Conservation (phyloP, 768 basidiomycete genomes). For the Rossbeevera mucosa region DNA sequence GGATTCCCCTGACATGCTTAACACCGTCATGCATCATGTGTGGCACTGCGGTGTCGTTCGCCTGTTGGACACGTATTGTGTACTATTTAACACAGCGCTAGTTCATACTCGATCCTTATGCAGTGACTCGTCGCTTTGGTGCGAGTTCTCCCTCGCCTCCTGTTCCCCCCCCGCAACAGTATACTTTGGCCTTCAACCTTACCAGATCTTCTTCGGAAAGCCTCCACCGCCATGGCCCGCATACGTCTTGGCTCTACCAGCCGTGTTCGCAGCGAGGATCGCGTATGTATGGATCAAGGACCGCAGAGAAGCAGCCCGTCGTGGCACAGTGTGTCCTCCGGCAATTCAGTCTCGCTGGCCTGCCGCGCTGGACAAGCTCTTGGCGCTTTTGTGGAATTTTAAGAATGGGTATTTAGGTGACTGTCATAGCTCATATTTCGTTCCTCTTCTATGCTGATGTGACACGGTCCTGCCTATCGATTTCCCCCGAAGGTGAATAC, state of each 20-base stretch:
- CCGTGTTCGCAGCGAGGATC: slow-evolving; percentile 14
- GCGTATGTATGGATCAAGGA: slow-evolving; percentile 45
- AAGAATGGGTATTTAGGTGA: slow-evolving; percentile 46
- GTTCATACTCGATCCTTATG: no score
- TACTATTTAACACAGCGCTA: no score
- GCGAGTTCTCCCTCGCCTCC: slow-evolving; percentile 26
- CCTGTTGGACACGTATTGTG: no score
- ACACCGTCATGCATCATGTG: no score
- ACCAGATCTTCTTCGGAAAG: background rate
- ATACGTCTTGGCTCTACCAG: slow-evolving; percentile 26
- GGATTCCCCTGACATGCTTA: no score
- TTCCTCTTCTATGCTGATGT: no score
- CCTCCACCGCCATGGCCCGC: slow-evolving; percentile 13
- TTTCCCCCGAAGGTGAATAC: background rate
- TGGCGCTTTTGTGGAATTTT: slow-evolving; percentile 35
- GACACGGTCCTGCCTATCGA: no score
- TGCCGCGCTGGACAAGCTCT: slow-evolving; percentile 45
- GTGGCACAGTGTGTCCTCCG: slow-evolving; percentile 45
- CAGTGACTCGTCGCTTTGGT: slow-evolving; percentile 30
- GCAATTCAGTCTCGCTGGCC: slow-evolving; percentile 34
- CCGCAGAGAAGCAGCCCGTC: slow-evolving; percentile 36
- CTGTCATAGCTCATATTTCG: slow-evolving; percentile 4
- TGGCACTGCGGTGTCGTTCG: no score
- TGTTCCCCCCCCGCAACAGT: slow-evolving; percentile 15
- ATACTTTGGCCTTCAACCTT: slow-evolving; percentile 11